phyloP scores from a whole-genome alignment of 192 early-diverging fungal species.

The Chytriomyces confervae region DNA sequence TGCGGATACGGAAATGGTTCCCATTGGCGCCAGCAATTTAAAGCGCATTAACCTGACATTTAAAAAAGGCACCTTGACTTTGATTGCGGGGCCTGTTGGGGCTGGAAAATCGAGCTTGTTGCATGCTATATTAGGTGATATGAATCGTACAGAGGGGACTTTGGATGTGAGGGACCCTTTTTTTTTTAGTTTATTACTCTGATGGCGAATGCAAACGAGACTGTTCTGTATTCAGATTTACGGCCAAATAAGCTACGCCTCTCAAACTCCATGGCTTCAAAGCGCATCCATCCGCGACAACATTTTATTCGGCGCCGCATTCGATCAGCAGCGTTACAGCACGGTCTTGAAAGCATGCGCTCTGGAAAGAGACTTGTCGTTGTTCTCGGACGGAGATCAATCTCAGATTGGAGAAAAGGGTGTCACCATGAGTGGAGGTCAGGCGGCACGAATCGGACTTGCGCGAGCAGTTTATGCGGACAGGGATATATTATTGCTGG shows the following conservation, averaged over 20 bases:
- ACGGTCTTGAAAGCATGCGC: constrained; percentile 79
- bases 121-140: constrained; percentile 30
- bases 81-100: constrained; percentile 27
- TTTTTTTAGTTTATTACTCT: not conserved
- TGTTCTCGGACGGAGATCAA: constrained; percentile 74
- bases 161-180: constrained; percentile 26
- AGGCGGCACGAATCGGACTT: constrained; percentile 33
- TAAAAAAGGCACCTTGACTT: constrained; percentile 13
- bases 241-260: constrained; percentile 69
- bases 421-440: constrained; percentile 39
- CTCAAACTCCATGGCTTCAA: constrained; percentile 62
- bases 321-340: constrained; percentile 71
- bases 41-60: constrained; percentile 19
- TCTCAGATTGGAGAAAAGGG: constrained; percentile 50
- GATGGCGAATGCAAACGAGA: not conserved
- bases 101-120: constrained; percentile 31
- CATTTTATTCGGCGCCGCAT: constrained; percentile 81
- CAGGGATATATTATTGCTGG: constrained; percentile 70
- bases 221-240: not conserved
- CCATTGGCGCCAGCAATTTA: constrained; percentile 45
- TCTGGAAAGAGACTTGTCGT: constrained; percentile 69
- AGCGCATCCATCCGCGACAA: constrained; percentile 59
- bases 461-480: constrained; percentile 77
- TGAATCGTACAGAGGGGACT: constrained; percentile 10
- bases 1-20: not conserved